phyloP scores from a whole-genome alignment of 768 basidiomycete species.

The Mycena belliarum region DNA sequence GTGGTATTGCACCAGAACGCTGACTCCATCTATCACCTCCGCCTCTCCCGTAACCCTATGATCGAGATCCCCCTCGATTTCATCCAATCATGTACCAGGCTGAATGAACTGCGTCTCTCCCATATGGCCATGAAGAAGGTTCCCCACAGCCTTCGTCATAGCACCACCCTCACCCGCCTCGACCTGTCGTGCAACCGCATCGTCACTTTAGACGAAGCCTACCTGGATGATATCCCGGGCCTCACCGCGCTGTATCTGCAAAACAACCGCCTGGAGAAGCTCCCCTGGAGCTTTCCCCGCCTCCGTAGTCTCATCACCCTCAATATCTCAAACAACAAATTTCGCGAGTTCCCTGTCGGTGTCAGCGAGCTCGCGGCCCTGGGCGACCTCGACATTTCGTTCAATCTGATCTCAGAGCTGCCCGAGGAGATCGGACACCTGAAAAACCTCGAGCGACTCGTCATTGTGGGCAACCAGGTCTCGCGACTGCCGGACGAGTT shows the following conservation, averaged over 20 bases:
- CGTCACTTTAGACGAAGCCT: conserved; percentile 83
- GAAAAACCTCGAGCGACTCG: conserved; percentile 64
- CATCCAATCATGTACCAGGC: conserved; percentile 79
- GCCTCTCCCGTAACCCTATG: conserved; percentile 92
- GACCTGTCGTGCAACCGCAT: conserved; percentile 94
- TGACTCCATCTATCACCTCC: conserved; percentile 79
- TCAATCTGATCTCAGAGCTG: conserved; percentile 83
- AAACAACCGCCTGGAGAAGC: conserved; percentile 87
- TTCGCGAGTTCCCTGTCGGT: conserved; percentile 70
- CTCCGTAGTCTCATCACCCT: conserved; percentile 71
- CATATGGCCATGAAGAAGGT: conserved; percentile 96
- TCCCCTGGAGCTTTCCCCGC: conserved; percentile 84
- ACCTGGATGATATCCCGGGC: conserved; percentile 72
- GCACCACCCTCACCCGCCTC: conserved; percentile 70
- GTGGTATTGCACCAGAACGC: conserved; percentile 84
- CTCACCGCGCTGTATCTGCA: conserved; percentile 73
- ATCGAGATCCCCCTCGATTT: conserved; percentile 96
- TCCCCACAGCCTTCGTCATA: conserved; percentile 79
- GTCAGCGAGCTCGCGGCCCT: conserved; percentile 75
- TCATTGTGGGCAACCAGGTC: conserved; percentile 87
- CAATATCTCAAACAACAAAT: conserved; percentile 97
- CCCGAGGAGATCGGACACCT: conserved; percentile 80
- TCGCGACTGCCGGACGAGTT: conserved; percentile 67
- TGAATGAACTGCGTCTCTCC: conserved; percentile 84
- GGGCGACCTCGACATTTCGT: conserved; percentile 88